phyloP scores from a whole-genome alignment of 768 basidiomycete genomes.

The Pisolithus albus region DNA sequence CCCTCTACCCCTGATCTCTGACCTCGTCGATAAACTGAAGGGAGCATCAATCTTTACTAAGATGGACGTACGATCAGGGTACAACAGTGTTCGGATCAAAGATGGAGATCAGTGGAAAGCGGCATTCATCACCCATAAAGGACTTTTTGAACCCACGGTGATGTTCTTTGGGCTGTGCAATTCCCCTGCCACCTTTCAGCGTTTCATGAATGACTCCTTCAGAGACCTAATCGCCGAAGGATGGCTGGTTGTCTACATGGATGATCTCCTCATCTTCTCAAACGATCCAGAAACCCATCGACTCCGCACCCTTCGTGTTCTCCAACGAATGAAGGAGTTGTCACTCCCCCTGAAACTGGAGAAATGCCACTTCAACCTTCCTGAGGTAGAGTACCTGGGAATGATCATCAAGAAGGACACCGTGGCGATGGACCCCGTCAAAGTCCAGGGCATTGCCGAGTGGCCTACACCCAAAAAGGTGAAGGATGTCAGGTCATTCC shows the following conservation, averaged over 20 bases:
- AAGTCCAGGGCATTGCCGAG: neutral
- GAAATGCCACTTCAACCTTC: neutral
- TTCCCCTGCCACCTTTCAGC: no score
- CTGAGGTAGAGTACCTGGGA: neutral
- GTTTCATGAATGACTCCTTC: no score
- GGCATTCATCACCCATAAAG: neutral
- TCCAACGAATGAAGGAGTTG: neutral
- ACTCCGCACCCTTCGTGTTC: neutral
- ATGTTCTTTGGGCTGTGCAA: neutral
- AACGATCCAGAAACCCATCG: neutral
- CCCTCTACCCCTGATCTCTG: neutral
- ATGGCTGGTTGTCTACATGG: neutral
- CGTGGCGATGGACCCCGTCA: neutral
- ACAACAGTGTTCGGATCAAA: no score
- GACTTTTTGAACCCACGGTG: neutral
- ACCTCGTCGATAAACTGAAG: neutral
- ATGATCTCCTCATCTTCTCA: neutral
- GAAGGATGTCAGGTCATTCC: neutral
- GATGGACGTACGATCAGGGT: no score
- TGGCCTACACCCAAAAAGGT: neutral
- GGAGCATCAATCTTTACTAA: neutral
- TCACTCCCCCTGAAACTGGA: neutral
- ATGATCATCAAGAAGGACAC: neutral
- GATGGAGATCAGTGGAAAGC: neutral
- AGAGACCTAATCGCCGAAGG: no score